Percentiles rank a stretch among this genome's conserved stretches.
Conservation (phyloP, 2,329 filamentous ascomycete genomes). For the Phialophora verrucosa region DNA sequence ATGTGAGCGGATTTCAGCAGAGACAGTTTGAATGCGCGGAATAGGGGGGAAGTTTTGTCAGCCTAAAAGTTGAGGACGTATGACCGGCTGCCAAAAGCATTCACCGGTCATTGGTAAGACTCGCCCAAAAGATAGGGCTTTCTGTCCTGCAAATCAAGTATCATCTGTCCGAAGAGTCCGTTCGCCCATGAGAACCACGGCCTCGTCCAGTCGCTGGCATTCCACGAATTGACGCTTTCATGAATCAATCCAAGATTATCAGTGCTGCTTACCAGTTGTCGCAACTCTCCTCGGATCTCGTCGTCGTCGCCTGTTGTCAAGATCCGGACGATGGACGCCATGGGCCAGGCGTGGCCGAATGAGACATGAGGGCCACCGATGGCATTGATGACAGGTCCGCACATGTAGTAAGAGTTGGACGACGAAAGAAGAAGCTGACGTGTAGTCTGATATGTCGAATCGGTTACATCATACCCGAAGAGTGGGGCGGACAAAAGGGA, state of each 20-base stretch:
- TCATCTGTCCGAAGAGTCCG: constrained; percentile 72
- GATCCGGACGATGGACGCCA: constrained; percentile 89
- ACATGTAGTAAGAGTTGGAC: constrained; percentile 88
- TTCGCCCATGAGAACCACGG: constrained; percentile 97
- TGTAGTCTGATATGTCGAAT: constrained; percentile 84
- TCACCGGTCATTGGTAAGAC: constrained; percentile 7
- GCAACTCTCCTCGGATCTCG: constrained; percentile 77
- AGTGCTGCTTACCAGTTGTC: constrained; percentile 71
- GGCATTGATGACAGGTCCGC: constrained; percentile 76
- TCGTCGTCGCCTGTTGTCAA: constrained; percentile 76
- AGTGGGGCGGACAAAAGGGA: constrained; percentile 64
- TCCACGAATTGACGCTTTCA: constrained; percentile 80
- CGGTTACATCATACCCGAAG: constrained; percentile 60
- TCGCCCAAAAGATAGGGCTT: constrained; percentile 14
- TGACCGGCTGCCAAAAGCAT: too few species aligned
- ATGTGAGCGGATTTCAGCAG: too few species aligned
- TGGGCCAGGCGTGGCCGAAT: constrained; percentile 88
- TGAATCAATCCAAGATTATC: constrained; percentile 82
- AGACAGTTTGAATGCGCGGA: too few species aligned
- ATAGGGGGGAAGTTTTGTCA: too few species aligned
- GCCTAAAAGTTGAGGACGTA: too few species aligned
- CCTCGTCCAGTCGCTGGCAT: constrained; percentile 53
- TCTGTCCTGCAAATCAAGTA: constrained; percentile 12
- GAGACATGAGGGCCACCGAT: constrained; percentile 86
- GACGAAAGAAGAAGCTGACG: constrained; percentile 75